Conservation (phyloP, 140 eudicot species). For the Eryngium alpinum region DNA sequence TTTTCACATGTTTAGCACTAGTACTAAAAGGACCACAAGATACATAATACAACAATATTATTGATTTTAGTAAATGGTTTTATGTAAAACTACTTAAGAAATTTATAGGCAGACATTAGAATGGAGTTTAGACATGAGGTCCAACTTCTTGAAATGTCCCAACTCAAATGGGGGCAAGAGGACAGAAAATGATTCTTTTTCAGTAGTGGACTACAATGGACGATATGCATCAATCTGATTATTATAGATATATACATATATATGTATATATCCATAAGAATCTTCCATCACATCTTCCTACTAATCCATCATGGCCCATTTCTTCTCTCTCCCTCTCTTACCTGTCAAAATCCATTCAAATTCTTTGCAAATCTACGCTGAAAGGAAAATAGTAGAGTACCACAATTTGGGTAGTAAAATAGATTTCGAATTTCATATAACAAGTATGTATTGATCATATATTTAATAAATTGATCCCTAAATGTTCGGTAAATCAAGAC, state of each 20-base stretch:
- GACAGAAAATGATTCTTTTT: neutral
- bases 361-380: neutral
- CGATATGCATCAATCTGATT: neutral
- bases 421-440: no score
- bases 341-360: slow-evolving; percentile 18
- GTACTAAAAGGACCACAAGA: slow-evolving; percentile 1
- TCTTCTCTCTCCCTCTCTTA: slow-evolving; percentile 5
- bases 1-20: slow-evolving; percentile 6
- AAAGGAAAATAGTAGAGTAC: no score
- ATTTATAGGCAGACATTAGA: neutral
- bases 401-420: no score
- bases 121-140: neutral
- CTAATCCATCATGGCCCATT: slow-evolving; percentile 21
- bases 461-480: no score
- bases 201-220: slow-evolving; percentile 13
- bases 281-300: slow-evolving; percentile 33
- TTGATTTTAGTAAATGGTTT: neutral
- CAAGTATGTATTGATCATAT: no score
- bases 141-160: neutral
- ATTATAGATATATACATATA: neutral
- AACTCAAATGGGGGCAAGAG: neutral
- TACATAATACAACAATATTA: neutral
- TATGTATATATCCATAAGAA: slow-evolving; percentile 26
- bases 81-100: neutral
- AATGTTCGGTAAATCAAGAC: no score